Evolutionary conservation across 148 eudicot species (phyloP).

Genomic region (Gaultheria prostrata): DNA sequence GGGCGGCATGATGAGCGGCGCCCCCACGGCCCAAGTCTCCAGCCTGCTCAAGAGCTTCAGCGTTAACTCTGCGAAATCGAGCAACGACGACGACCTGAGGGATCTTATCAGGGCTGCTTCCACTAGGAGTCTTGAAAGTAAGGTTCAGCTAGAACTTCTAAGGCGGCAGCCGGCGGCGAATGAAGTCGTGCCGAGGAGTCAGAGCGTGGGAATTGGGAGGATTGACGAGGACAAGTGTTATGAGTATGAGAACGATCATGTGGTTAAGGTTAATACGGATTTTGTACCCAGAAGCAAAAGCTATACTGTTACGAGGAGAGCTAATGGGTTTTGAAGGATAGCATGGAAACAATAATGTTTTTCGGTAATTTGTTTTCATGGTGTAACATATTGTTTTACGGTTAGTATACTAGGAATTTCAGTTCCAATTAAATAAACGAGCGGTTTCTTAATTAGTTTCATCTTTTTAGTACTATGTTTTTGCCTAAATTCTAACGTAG

Average conservation of each 20-base stretch:
- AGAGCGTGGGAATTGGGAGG: slow-evolving; percentile 30
- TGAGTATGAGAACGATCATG: slow-evolving; percentile 1
- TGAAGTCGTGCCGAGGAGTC: slow-evolving; percentile 26
- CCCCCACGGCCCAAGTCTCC: slow-evolving; percentile 28
- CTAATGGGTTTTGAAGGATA: not conserved
- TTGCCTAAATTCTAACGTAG: too few relatives aligned
- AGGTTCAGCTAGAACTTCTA: slow-evolving; percentile 29
- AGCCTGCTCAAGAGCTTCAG: slow-evolving; percentile 42
- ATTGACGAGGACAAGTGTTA: slow-evolving; percentile 17
- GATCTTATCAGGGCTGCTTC: slow-evolving; percentile 39
- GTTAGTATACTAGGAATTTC: too few relatives aligned
- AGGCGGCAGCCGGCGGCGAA: slow-evolving; percentile 7
- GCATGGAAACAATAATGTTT: not conserved
- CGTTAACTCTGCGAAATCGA: slow-evolving; percentile 16
- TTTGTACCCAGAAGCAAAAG: slow-evolving; percentile 8
- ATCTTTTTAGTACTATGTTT: too few relatives aligned
- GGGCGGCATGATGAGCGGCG: slow-evolving; percentile 27
- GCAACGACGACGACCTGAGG: slow-evolving; percentile 25
- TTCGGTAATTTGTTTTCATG: not conserved
- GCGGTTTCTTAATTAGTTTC: too few relatives aligned
- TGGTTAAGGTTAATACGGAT: not conserved
- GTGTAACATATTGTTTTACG: not conserved
- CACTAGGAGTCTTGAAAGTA: slow-evolving; percentile 21
- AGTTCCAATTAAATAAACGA: too few relatives aligned
- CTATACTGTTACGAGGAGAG: slow-evolving; percentile 7